Conservation (phyloP, 768 basidiomycete genomes). For the Ephemerocybe angulata region DNA sequence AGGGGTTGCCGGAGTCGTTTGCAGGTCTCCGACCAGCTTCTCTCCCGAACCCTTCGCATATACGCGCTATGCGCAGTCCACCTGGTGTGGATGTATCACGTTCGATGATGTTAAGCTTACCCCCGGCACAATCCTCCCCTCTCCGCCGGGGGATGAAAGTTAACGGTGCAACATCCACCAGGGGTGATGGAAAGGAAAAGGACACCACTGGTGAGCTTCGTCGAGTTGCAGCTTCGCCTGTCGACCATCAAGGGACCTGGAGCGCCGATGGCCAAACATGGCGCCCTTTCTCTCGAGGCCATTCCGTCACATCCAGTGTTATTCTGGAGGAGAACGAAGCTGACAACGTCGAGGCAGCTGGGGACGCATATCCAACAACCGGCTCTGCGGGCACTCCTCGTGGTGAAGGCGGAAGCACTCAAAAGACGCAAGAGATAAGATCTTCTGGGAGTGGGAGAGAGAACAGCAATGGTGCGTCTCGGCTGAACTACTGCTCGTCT, state of each 20-base stretch:
- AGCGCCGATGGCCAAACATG: slow-evolving; percentile 59
- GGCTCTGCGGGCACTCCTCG: background rate
- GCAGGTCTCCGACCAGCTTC: slow-evolving; percentile 62
- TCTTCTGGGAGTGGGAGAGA: background rate
- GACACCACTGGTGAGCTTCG: slow-evolving; percentile 47
- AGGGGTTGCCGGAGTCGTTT: slow-evolving; percentile 52
- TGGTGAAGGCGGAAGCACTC: slow-evolving; percentile 3
- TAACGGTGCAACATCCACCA: slow-evolving; percentile 14
- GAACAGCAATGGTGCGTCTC: background rate
- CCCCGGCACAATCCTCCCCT: slow-evolving; percentile 17
- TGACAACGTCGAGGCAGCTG: slow-evolving; percentile 19
- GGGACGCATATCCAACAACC: slow-evolving; percentile 4
- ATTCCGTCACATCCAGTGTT: slow-evolving; percentile 15
- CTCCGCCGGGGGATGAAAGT: slow-evolving; percentile 12
- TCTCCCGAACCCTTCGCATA: slow-evolving; percentile 61
- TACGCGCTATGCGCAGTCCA: slow-evolving; percentile 43
- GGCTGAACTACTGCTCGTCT: too few relatives aligned
- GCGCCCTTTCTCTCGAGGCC: slow-evolving; percentile 52
- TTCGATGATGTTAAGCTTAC: slow-evolving; percentile 28
- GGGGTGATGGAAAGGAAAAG: slow-evolving; percentile 8
- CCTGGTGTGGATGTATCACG: slow-evolving; percentile 37
- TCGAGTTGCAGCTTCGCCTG: slow-evolving; percentile 63
- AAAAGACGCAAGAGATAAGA: background rate
- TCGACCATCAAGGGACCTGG: slow-evolving; percentile 73
- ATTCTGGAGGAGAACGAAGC: slow-evolving; percentile 31